Evolutionary conservation across 2,329 filamentous ascomycete genomes (phyloP), one percentile per base, ranked within the genome.

Genomic region (Colletotrichum eremochloae): DNA sequence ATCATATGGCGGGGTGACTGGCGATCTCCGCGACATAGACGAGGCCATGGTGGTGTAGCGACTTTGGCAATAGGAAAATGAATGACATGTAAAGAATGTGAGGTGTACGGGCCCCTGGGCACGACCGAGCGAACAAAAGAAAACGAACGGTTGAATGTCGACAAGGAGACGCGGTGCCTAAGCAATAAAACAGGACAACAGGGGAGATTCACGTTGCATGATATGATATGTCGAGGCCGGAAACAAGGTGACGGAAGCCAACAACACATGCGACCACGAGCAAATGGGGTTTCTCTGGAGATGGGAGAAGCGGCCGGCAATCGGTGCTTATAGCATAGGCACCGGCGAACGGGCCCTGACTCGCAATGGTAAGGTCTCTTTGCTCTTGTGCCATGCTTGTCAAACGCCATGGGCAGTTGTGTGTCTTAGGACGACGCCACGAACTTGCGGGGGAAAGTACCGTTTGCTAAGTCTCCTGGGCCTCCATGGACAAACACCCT

Each of bases 361-460:
- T 72, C 69, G 69, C 66, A 48, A 29, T n/a, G 24, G 60, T 14
- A 40, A 24, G 15, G 42, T 55, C 61, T 64, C 69, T 69, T 69
- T 69, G 66, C 58, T 60, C 53, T 55, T 64, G 53, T 72, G 60
- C 57, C 58, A 72, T 65, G 69, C 66, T 72, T 72, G 66, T 69
- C 69, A 72, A 72, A 72, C 69, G 69, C 69, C 69, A 69, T 69
- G 66, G 60, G 53, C 62, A 69, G 60, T 64, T 58, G 66, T 61
- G 69, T 69, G 69, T 69, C 66, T 69, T 72, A 69, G 66, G 60
- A 14, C 55, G 66, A 61, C 66, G 69, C 69, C 69, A 69, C 66
- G 55, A 69, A 69, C 69, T 69, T 72, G 66, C 33, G 69, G 69
- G 66, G 69, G 40, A 72, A 61, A 50, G 60, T 14, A 48, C 48